Evolutionary conservation across 257 asterid species (phyloP), one percentile per base, ranked within the genome.

Genomic region (Solanum raphanifolium): DNA sequence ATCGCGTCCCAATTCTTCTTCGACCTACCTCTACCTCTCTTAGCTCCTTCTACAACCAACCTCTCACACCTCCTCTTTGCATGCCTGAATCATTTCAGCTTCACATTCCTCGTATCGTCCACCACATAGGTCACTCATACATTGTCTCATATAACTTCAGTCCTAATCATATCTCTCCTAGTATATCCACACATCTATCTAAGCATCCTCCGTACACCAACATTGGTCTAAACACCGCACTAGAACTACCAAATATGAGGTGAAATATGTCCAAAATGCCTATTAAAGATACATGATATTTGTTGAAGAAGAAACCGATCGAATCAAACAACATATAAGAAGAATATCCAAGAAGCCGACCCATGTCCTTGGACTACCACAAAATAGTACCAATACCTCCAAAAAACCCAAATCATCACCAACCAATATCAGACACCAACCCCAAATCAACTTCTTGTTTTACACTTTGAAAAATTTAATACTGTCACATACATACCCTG

Each of bases 341-440:
- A 81, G 85, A 81, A 81, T 81, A 81, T 81, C 85, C 55, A 9
- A 65, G 68, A 18, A 81, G 18, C 68, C 16, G 41, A 81, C 27
- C 85, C 85, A 81, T 29, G 60, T 81, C 60, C 36, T 81, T 48
- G 69, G 21, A 81, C 12, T 81, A 81, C 85, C 85, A 81, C 85
- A 81, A 81, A 81, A 81, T 81, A 81, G 29, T n/a, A 81, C 68
- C 69, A 81, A 81, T 81, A 48, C 31, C 85, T 29, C 69, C 85
- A 81, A 79, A 27, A 2, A 71, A 21, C 3, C 58, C 41, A 76
- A n/a, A 76, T n/a, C 83, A n/a, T 38, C 3, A 29, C 85, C 69
- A 46, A 48, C 85, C 85, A 81, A 81, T 48, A 7, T 48, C 20
- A 46, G 5, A 41, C 84, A 41, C 84, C 65, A 41, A 79, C 65